A percentile compares a stretch with the other conserved stretches of the same genome.
Conservation (phyloP, 2,329 filamentous ascomycete genomes). For the Balansia obtecta region DNA sequence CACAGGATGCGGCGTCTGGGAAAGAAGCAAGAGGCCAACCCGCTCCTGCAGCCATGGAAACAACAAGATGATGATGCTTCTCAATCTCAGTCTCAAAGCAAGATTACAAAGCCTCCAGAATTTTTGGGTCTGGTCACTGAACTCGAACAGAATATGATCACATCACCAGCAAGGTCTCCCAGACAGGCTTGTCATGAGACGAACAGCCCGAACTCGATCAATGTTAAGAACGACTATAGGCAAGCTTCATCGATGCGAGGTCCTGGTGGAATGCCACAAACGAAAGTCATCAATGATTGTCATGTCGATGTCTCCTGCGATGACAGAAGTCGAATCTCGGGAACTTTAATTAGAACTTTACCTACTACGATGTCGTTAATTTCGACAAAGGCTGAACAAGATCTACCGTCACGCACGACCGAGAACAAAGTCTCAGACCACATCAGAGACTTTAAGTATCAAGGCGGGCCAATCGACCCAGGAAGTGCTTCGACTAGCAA, state of each 20-base stretch:
- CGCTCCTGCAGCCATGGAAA: conserved; percentile 21
- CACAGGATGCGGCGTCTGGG: conserved; percentile 21
- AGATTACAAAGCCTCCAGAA: conserved; percentile 5
- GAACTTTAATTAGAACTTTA: not conserved
- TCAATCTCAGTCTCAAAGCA: conserved; percentile 1
- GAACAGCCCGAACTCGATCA: not conserved
- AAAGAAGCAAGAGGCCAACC: conserved; percentile 12
- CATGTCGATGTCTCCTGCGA: not conserved
- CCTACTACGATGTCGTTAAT: not conserved
- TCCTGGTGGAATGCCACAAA: too few relatives aligned
- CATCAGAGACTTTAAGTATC: not conserved
- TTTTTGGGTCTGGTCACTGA: conserved; percentile 3
- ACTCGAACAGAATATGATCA: not conserved
- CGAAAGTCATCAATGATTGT: not conserved
- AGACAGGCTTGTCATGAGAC: not conserved
- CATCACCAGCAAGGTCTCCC: not conserved
- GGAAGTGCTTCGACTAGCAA: not conserved
- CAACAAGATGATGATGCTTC: conserved; percentile 11
- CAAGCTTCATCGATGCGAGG: not conserved
- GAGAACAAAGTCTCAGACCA: not conserved
- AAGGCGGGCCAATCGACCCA: not conserved
- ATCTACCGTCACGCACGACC: not conserved
- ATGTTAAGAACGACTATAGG: not conserved
- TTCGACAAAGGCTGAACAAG: not conserved
- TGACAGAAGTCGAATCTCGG: not conserved